These are phyloP conservation scores for Calendula officinalis DNA, from an alignment of 129 eudicot species.

Conservation along the genomic window DNA sequence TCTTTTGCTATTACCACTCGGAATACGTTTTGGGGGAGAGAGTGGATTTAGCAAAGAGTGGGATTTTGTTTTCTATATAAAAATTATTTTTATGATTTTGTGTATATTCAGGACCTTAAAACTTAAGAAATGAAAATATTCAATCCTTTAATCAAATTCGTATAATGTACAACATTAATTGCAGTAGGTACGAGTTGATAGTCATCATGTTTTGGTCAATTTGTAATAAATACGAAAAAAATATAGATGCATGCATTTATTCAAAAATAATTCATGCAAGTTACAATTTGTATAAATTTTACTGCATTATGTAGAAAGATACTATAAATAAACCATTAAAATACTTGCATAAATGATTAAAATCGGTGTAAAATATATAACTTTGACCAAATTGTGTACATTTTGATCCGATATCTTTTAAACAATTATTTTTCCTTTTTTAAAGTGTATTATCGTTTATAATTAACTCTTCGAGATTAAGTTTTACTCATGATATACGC, in stretches of 20 bases:
- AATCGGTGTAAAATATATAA: too few species aligned
- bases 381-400: too few species aligned
- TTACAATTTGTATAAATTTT: not conserved
- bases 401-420: too few species aligned
- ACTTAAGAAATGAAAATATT: not conserved
- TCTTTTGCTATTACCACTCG: slow-evolving; percentile 38
- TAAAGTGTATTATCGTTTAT: too few species aligned
- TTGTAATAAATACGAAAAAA: too few species aligned
- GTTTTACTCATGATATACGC: too few species aligned
- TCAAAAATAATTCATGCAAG: not conserved
- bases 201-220: not conserved
- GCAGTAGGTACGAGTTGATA: not conserved
- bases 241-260: too few species aligned
- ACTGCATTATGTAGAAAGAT: not conserved
- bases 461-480: too few species aligned
- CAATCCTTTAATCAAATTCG: not conserved
- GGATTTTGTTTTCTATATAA: slow-evolving; percentile 12
- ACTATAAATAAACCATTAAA: too few species aligned
- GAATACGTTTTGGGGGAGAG: not conserved
- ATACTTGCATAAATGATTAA: too few species aligned
- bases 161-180: not conserved
- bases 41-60: slow-evolving; percentile 42
- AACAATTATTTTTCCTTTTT: too few species aligned
- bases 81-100: not conserved
- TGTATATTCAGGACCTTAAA: not conserved